phyloP scores from a whole-genome alignment of 1,284 basidiomycete species.

The Rhodotorula sp. region DNA sequence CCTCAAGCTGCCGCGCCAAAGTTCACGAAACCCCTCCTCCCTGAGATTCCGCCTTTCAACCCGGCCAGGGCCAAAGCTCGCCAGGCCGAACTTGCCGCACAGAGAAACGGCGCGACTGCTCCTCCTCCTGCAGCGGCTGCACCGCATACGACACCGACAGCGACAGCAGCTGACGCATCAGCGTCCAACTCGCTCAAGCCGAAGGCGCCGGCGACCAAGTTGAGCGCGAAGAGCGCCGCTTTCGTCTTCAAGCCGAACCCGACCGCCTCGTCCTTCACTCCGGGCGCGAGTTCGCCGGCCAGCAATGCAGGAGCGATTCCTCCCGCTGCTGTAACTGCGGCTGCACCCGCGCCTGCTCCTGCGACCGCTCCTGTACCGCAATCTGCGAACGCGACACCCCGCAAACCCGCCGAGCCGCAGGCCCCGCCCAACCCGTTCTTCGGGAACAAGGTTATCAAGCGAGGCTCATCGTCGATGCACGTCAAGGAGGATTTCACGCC shows the following conservation, averaged over 20 bases:
- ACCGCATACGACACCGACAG: neutral
- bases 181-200: slow-evolving; percentile 2
- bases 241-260: slow-evolving; percentile 46
- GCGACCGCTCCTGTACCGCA: neutral
- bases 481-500: slow-evolving; percentile 48
- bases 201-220: slow-evolving; percentile 38
- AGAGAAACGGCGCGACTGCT: slow-evolving; percentile 5
- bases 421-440: slow-evolving; percentile 43
- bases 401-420: neutral
- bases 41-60: slow-evolving; percentile 88
- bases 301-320: slow-evolving; percentile 16
- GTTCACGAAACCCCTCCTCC: slow-evolving; percentile 59
- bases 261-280: slow-evolving; percentile 44
- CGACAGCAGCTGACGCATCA: neutral
- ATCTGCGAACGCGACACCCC: neutral
- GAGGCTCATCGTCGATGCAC: slow-evolving; percentile 38
- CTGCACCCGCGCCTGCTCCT: neutral
- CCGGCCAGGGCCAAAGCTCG: slow-evolving; percentile 53
- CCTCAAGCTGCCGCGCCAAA: neutral
- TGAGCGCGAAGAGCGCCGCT: slow-evolving; percentile 44
- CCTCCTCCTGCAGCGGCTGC: slow-evolving; percentile 26
- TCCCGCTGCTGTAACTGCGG: slow-evolving; percentile 5
- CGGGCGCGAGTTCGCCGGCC: slow-evolving; percentile 19
- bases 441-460: slow-evolving; percentile 40
- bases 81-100: slow-evolving; percentile 29